Conservation (phyloP, 2,329 filamentous ascomycete genomes). For the Podosphaera xanthii region DNA sequence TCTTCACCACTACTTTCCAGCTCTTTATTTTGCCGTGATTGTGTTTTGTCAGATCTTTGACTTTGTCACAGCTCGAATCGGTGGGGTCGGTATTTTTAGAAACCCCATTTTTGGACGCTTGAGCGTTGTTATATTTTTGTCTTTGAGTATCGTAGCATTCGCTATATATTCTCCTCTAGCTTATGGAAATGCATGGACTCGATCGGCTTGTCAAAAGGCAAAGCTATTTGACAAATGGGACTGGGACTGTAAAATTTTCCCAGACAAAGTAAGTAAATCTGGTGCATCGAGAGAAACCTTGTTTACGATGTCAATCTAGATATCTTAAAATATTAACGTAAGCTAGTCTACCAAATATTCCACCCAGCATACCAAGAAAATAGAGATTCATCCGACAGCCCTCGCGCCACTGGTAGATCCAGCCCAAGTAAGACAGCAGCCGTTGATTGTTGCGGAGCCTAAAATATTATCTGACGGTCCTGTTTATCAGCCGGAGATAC, state of each 20-base stretch:
- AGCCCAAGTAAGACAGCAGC: constrained; percentile 13
- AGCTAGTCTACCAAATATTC: constrained; percentile 18
- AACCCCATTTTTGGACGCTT: constrained; percentile 51
- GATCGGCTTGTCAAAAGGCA: constrained; percentile 60
- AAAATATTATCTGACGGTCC: constrained; percentile 14
- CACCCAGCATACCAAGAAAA: constrained; percentile 10
- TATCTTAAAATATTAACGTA: constrained; percentile 5
- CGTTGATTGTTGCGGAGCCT: constrained; percentile 10
- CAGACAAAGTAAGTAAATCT: constrained; percentile 49
- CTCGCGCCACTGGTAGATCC: constrained; percentile 7
- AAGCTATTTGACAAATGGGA: constrained; percentile 86
- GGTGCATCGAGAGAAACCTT: constrained; percentile 9
- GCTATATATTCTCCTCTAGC: constrained; percentile 68
- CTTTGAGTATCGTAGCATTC: constrained; percentile 53
- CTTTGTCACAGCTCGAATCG: constrained; percentile 54
- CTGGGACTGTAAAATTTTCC: constrained; percentile 93
- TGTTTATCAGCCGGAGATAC: constrained; percentile 8
- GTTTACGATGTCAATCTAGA: background rate
- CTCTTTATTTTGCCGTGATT: constrained; percentile 84
- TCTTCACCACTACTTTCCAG: constrained; percentile 95
- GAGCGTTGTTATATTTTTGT: constrained; percentile 52
- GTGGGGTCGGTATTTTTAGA: constrained; percentile 41
- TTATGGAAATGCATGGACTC: constrained; percentile 90
- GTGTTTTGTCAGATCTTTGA: constrained; percentile 77
- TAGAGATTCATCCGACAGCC: constrained; percentile 13